phyloP scores from a whole-genome alignment of 371 early-diverging fungal genomes.

The Mortierella sp. region DNA sequence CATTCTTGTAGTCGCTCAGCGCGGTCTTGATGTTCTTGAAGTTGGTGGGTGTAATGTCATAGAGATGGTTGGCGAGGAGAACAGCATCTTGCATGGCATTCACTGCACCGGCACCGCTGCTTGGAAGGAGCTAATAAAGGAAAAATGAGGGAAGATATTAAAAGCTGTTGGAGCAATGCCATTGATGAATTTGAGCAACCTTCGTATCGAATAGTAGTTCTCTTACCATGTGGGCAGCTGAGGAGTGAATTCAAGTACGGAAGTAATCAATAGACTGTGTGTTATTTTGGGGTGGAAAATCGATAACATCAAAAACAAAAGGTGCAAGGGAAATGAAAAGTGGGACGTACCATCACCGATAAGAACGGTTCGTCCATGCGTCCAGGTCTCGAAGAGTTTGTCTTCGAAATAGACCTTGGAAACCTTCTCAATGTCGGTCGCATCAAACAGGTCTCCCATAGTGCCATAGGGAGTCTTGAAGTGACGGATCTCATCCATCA shows the following conservation, averaged over 20 bases:
- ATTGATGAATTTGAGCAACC: too few species aligned
- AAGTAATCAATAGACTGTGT: too few species aligned
- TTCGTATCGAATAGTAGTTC: too few species aligned
- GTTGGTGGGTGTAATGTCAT: neutral
- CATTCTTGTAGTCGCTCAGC: neutral
- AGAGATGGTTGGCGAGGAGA: neutral
- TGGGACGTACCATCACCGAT: conserved; percentile 30
- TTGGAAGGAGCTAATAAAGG: neutral
- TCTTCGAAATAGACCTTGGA: conserved; percentile 33
- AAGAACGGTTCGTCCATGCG: conserved; percentile 23
- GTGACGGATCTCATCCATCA: conserved; percentile 11
- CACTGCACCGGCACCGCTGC: conserved; percentile 27
- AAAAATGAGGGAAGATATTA: neutral
- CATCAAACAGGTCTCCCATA: conserved; percentile 23
- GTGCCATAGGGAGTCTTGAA: conserved; percentile 16
- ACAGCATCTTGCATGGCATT: neutral
- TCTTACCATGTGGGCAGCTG: conserved; percentile 28
- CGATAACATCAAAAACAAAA: too few species aligned
- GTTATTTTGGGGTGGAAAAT: too few species aligned
- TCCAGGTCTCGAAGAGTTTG: conserved; percentile 36
- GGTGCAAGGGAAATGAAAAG: too few species aligned
- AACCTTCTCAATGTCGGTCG: conserved; percentile 18
- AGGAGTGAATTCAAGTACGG: neutral
- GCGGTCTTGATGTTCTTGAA: neutral
- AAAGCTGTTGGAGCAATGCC: neutral